Percentiles rank a stretch among this genome's conserved stretches.
These are phyloP conservation scores for Globisporangium takayamanum DNA, from an alignment of 352 stramenopile species.

Conservation along the genomic window DNA sequence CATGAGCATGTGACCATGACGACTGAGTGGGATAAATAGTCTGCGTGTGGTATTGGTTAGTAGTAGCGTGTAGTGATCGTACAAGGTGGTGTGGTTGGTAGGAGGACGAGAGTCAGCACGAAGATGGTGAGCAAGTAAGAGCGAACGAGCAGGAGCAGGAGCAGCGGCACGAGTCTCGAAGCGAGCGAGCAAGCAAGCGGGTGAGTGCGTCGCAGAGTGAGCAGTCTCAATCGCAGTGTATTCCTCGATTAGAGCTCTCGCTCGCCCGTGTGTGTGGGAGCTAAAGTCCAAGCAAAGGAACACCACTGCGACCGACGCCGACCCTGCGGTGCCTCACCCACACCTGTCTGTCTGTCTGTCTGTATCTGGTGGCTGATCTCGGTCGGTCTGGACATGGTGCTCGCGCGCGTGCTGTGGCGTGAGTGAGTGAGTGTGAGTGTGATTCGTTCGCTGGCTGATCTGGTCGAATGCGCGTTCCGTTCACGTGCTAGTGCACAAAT, in stretches of 20 bases:
- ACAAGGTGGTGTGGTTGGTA: no score
- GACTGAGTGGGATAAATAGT: no score
- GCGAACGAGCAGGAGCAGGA: neutral
- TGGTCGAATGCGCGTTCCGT: neutral
- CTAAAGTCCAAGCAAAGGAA: no score
- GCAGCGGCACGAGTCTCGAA: neutral
- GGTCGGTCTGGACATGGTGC: no score
- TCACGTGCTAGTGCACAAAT: slow-evolving; percentile 33
- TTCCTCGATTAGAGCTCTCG: neutral
- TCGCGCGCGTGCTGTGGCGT: neutral
- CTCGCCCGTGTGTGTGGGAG: neutral
- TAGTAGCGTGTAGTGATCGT: no score
- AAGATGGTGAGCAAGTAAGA: no score
- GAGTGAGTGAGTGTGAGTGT: neutral
- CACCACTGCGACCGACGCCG: no score
- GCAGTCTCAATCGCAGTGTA: neutral
- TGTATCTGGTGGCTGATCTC: no score
- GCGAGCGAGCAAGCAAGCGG: neutral
- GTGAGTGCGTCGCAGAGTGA: slow-evolving; percentile 2
- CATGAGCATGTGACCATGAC: no score
- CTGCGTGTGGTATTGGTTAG: no score
- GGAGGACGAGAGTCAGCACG: no score
- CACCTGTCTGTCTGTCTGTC: neutral
- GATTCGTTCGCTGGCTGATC: no score
- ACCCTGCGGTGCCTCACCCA: neutral